Evolutionary conservation across 352 stramenopile genomes (phyloP), one percentile per base, ranked within the genome.

Genomic region (Globisporangium spinosum): DNA sequence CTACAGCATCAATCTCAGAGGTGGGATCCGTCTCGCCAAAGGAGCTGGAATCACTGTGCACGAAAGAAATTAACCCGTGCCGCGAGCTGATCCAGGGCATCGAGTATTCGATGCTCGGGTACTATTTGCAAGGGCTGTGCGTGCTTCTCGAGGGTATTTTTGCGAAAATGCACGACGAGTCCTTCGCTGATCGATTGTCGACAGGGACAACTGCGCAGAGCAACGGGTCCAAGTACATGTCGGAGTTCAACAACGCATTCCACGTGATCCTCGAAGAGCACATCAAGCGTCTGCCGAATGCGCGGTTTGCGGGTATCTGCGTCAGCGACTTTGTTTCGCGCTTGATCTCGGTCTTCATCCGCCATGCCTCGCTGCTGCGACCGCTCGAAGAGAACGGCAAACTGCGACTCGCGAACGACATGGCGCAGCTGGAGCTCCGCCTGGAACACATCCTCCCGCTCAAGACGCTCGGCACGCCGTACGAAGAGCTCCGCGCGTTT

Each of bases 121-220:
- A 79, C 47, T 95, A 95, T 66, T 62, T 95, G 10, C 83, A 92
- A 49, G 77, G 77, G 2, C 73, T 95, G 1, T 80, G 82, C 45
- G 68, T 64, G 23, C 43, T 90, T 4, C 38, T 93, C 12, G 85
- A 94, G 55, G 58, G 57, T 8, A 82, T 93, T 58, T 78, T 95
- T 13, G 75, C 85, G 1, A 90, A 89, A 38, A 96, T 96, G 88
- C 88, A 96, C 67, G 78, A 91, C 17, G 88, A 96, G 60, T 94
- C 84, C 7, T 95, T 94, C 64, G 86, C 76, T 9, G 75, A 91
- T 66, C 69, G 54, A 3, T 58, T n/a, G 12, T 6, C 2, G 7
- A 10, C 23, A 13, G 38, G 13, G 22, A 23, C 20, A 7, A 32
- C n/a, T 13, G 43, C 27, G 17, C 59, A 75, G 13, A 66, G 62